Evolutionary conservation across 2,329 filamentous ascomycete species (phyloP).

Genomic region (Hypoxylon sp.): DNA sequence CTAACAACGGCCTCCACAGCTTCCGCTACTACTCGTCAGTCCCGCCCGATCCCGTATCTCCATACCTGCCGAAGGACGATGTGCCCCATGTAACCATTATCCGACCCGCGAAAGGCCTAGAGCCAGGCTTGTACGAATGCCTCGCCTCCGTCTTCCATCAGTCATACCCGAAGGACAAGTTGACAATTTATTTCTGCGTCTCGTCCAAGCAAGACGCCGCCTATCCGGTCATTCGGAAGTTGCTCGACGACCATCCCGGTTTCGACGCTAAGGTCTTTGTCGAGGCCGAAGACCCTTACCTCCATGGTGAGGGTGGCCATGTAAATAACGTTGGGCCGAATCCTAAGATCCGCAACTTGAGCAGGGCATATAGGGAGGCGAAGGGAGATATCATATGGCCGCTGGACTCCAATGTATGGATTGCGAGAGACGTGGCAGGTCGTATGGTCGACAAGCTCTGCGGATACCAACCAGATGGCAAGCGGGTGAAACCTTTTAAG

Average conservation of each 20-base stretch:
- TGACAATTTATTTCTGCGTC: constrained; percentile 88
- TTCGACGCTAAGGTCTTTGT: constrained; percentile 81
- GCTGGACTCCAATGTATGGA: constrained; percentile 97
- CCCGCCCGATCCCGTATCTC: constrained; percentile 66
- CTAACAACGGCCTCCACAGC: constrained; percentile 54
- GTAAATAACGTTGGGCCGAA: constrained; percentile 84
- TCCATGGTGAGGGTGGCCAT: constrained; percentile 69
- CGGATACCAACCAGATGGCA: constrained; percentile 71
- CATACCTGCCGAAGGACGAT: constrained; percentile 65
- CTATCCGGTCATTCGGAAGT: constrained; percentile 77
- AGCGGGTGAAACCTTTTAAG: constrained; percentile 76
- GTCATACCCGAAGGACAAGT: constrained; percentile 80
- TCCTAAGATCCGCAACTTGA: constrained; percentile 98
- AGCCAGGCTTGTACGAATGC: constrained; percentile 92
- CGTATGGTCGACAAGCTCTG: constrained; percentile 91
- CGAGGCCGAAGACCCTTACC: constrained; percentile 83
- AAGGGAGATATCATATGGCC: constrained; percentile 93
- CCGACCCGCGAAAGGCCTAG: constrained; percentile 92
- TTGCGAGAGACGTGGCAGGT: constrained; percentile 81
- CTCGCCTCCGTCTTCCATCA: constrained; percentile 88
- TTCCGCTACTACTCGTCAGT: constrained; percentile 68
- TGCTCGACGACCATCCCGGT: constrained; percentile 80
- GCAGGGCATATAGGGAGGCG: constrained; percentile 90
- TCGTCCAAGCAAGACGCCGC: constrained; percentile 82
- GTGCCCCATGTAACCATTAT: constrained; percentile 91